Conservation (phyloP, 352 stramenopile genomes). For the Globisporangium middletonii region DNA sequence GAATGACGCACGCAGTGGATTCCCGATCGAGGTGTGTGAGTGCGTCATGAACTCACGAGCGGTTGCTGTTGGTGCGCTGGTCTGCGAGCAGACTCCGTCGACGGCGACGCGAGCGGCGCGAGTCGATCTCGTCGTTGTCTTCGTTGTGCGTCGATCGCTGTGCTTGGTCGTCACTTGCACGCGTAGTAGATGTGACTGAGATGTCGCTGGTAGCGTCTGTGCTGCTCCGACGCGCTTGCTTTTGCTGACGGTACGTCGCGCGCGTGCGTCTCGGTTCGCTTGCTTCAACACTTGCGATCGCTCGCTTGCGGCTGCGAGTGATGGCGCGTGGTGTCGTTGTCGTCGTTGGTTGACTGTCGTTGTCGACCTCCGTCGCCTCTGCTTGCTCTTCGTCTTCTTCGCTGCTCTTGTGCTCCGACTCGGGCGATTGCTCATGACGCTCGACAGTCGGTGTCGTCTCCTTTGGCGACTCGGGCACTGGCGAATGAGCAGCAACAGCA, state of each 20-base stretch:
- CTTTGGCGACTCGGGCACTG: too few relatives aligned
- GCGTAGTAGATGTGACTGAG: background rate
- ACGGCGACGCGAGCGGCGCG: slow-evolving; percentile 23
- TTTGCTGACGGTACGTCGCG: background rate
- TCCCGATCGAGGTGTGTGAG: too few relatives aligned
- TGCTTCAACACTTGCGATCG: slow-evolving; percentile 2
- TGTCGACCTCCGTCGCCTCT: background rate
- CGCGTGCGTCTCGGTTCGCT: slow-evolving; percentile 12
- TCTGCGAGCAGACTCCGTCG: slow-evolving; percentile 15
- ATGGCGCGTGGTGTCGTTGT: background rate
- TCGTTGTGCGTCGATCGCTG: background rate
- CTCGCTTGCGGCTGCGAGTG: background rate
- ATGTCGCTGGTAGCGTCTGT: too few relatives aligned
- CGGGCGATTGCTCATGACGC: background rate
- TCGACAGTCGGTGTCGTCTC: background rate
- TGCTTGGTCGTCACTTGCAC: background rate
- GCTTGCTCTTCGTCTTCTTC: background rate
- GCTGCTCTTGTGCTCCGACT: background rate
- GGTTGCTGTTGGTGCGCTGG: background rate
- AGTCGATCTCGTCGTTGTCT: slow-evolving; percentile 26
- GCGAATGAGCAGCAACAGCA: background rate
- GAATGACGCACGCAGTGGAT: too few relatives aligned
- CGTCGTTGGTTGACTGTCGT: background rate
- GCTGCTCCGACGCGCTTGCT: background rate
- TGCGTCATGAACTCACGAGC: too few relatives aligned